These are phyloP conservation scores for Aspergillus aculeatinus DNA, from an alignment of 2,329 filamentous ascomycete species.

Conservation along the genomic window DNA sequence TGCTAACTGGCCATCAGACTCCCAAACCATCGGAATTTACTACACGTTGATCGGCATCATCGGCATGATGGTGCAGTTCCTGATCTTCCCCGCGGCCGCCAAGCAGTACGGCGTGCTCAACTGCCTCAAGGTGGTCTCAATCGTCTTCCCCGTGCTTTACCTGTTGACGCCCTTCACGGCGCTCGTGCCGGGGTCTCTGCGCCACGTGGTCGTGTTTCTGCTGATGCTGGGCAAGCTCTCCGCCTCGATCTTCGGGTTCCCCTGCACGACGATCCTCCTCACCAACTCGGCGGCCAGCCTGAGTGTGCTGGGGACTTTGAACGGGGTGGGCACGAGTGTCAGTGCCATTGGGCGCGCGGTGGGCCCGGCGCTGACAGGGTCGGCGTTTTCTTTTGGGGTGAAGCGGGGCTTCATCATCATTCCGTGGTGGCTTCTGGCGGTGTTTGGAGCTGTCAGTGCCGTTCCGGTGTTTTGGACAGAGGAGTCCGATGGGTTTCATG, in stretches of 20 bases:
- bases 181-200: conserved; percentile 54
- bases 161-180: conserved; percentile 78
- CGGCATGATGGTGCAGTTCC: conserved; percentile 80
- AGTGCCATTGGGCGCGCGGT: conserved; percentile 75
- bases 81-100: conserved; percentile 77
- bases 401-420: conserved; percentile 72
- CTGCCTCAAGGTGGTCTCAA: conserved; percentile 67
- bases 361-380: conserved; percentile 73
- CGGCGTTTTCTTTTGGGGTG: conserved; percentile 73
- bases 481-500: conserved; percentile 68
- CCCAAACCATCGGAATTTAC: conserved; percentile 75
- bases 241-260: conserved; percentile 80
- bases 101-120: conserved; percentile 69
- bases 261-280: conserved; percentile 83
- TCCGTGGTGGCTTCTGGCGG: conserved; percentile 76
- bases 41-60: conserved; percentile 80
- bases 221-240: conserved; percentile 74
- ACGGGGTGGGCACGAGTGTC: conserved; percentile 83
- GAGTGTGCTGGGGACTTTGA: conserved; percentile 78
- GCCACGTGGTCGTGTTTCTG: conserved; percentile 61
- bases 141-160: conserved; percentile 73
- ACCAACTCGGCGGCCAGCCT: conserved; percentile 81
- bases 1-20: conserved; percentile 45
- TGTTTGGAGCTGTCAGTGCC: conserved; percentile 63
- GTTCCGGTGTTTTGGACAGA: conserved; percentile 72